Base-by-base conservation (phyloP, 2,329 filamentous ascomycete genomes). In the Fusarium xyrophilum region DNA sequence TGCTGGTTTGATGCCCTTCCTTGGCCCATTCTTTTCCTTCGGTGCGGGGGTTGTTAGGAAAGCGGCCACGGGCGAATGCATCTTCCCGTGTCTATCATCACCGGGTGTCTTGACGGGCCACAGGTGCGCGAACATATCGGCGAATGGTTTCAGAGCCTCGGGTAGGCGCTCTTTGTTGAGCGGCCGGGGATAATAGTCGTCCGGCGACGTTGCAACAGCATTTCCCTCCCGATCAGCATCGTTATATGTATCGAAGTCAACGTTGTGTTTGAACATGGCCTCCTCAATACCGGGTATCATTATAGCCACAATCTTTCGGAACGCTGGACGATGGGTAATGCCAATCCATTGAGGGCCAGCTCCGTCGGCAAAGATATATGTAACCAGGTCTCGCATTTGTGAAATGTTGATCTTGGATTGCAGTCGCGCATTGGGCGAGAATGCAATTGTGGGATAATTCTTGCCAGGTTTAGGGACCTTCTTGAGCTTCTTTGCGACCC, bases 221-320 rank as follows among this genome's bases (percentile, higher is more conserved):
- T 57, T 65, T 53, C 42, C 80, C 75, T 21, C 80, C 74, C 35
- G 76, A 74, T 23, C 71, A 63, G 59, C 68, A 28, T 80, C 76
- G 43, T 83, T 82, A 73, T 84, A 87, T 2, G 75, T 79, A 13
- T 79, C 75, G 50, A 84, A 84, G 67, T 88, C 80, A 38, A 85
- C 82, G 38, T 79, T 76, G 15, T 87, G 84, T 77, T 91, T 88
- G 80, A 98, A 97, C 91, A 98, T 96, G 66, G 89, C 91, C 74
- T 93, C 87, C 76, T 98, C 95, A 27, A 99, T 81, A 0, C 96
- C 96, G 14, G 96, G 96, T 14, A 97, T 89, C 91, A 97, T 95
- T 69, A 99, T 82, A 40, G 92, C 87, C 32, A 98, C 94, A 32
- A 96, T 91, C 80, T 96, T 96, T 67, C 88, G 82, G 72, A 91